Base-by-base conservation (phyloP, 768 basidiomycete genomes). In the Dentipellis sp. region DNA sequence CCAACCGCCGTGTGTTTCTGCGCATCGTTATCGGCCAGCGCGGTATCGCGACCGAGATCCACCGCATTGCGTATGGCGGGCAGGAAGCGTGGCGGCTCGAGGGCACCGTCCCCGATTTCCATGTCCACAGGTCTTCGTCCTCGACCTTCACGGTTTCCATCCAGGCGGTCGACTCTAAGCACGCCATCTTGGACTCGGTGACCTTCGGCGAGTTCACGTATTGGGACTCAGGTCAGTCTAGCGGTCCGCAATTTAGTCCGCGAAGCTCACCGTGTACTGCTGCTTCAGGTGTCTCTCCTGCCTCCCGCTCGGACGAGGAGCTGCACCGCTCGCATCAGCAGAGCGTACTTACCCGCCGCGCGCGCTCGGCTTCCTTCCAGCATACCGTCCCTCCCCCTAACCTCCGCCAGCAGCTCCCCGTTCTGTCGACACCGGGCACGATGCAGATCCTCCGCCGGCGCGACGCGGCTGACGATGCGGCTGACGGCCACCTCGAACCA, bases 171-270 rank as follows among this genome's bases (percentile, higher is more conserved):
- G 77, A 80, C 68, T 70, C 74, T 53, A 71, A 78, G 16, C 77
- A 79, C 58, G 59, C 67, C 36, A 57, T 88, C 38, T 66, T 90
- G 16, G 87, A 88, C 62, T 77, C 81, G 0, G 75, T 84, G 55
- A 78, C 78, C 12, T 86, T 88, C 68, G 90, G 88, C 55, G 77
- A 82, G 59, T 90, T 88, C 68, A 77, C 78, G 36, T 90, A 85
- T 63, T 79, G 75, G 72, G 69, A 76, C 21, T 66, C 72, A 56
- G 77, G 83, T 74, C 46, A 17, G 68, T 64, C 11, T 39, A 10
- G 48, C 9, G 23, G 19, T 19, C 21, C 1, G 14, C 17, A 19
- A 19, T 2, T 36, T 34, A 4, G 29, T 38, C 38, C 46, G 38
- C 56, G 35, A n/a, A 34, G 39, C 58, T 59, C 40, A 17, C 12